Base-by-base conservation (phyloP, 2,329 filamentous ascomycete genomes). In the Lachnellula subtilissima region DNA sequence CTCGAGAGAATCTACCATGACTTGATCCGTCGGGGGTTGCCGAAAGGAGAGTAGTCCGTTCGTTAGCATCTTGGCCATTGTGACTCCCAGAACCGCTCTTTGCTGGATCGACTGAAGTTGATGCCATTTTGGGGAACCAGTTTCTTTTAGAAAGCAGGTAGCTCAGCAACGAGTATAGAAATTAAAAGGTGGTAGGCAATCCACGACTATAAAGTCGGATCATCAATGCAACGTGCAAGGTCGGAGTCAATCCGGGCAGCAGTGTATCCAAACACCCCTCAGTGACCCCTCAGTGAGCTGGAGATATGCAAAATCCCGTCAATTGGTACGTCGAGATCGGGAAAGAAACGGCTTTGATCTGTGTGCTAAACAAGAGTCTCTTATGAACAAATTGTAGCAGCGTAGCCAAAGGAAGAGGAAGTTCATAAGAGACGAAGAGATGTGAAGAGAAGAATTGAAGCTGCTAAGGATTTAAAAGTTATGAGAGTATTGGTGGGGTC, bases 31-130 rank as follows among this genome's bases (percentile, higher is more conserved):
- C 48, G 15, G 39, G 48, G 9, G 5, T 28, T 17, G 49, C 23
- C 4, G 55, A 35, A 15, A 66, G 53, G n/a, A 61, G 53, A 23
- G 57, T 51, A 14, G 62, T 61, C 12, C 50, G 48, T 50, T 66
- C 64, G 9, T 49, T 50, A 25, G 39, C 19, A 12, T 17, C 17
- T 22, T 22, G n/a, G 17, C 32, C 42, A 25, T 25, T 22, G 32
- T 32, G 47, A 50, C 17, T 50, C 8, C 48, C 42, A 28, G 52
- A 56, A 40, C 25, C 17, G 36, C 32, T 14, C 43, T 39, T 15
- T 17, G 32, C 23, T 47, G n/a, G 36, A 19, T 32, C 15, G 50
- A 22, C 25, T 50, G 25, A 50, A 45, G n/a, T 12, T 45, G 42
- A 12, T 19, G 11, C 7, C 42, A 23, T 45, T 23, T 45, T 12